phyloP scores from a whole-genome alignment of 495 filamentous ascomycete genomes.

The Penicillium lagena region DNA sequence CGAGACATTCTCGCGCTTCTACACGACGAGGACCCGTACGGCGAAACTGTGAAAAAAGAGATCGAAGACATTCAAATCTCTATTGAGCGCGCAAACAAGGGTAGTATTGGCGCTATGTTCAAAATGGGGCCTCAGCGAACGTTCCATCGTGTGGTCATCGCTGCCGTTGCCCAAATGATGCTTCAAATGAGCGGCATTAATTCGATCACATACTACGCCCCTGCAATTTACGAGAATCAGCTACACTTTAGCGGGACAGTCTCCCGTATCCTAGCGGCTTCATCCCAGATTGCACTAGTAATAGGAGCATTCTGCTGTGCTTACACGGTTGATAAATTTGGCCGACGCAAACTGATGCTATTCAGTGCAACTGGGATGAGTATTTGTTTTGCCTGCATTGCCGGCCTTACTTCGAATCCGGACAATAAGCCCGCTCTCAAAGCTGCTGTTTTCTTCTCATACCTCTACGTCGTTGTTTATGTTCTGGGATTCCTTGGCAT shows the following conservation, averaged over 20 bases:
- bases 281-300: slow-evolving; percentile 13
- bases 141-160: slow-evolving; percentile 16
- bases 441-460: slow-evolving; percentile 36
- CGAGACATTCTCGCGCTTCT: slow-evolving; percentile 23
- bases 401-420: slow-evolving; percentile 3
- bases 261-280: slow-evolving; percentile 15
- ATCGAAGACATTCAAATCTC: slow-evolving; percentile 28
- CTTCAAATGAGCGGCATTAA: slow-evolving; percentile 52
- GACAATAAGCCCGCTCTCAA: not conserved
- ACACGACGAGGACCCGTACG: slow-evolving; percentile 14
- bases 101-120: slow-evolving; percentile 8
- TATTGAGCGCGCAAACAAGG: slow-evolving; percentile 12
- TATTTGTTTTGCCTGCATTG: slow-evolving; percentile 30
- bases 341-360: slow-evolving; percentile 30
- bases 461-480: slow-evolving; percentile 43
- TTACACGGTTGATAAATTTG: slow-evolving; percentile 19
- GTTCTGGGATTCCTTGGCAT: slow-evolving; percentile 44
- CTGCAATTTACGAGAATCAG: slow-evolving; percentile 18
- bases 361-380: slow-evolving; percentile 33
- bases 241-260: slow-evolving; percentile 10
- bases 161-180: slow-evolving; percentile 32
- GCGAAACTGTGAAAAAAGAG: slow-evolving; percentile 17
- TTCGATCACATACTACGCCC: slow-evolving; percentile 49
- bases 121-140: slow-evolving; percentile 16
- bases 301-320: slow-evolving; percentile 19